phyloP scores from a whole-genome alignment of 106 monocot genomes.

The Dendrobium nobile region DNA sequence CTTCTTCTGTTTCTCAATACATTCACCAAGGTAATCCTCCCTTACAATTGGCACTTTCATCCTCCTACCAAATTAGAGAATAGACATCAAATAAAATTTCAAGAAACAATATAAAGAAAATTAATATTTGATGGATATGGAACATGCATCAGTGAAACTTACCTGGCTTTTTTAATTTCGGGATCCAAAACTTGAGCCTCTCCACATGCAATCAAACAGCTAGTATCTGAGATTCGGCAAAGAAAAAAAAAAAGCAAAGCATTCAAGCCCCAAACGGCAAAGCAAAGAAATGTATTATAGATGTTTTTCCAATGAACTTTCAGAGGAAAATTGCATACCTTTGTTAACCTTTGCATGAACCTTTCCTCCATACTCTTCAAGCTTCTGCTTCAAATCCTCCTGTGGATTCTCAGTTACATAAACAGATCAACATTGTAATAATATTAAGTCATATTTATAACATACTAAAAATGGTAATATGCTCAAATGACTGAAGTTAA shows the following conservation, averaged over 20 bases:
- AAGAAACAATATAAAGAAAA: neutral
- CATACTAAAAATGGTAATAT: neutral
- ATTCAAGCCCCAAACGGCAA: neutral
- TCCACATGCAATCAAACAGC: conserved; percentile 61
- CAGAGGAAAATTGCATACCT: conserved; percentile 26
- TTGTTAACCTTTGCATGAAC: conserved; percentile 64
- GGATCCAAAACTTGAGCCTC: conserved; percentile 35
- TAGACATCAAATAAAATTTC: neutral
- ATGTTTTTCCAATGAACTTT: neutral
- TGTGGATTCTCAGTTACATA: conserved; percentile 21
- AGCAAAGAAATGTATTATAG: neutral
- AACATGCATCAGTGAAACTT: neutral
- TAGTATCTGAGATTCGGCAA: conserved; percentile 46
- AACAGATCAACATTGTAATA: conserved; percentile 5
- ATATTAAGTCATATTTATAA: neutral
- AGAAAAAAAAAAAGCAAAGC: neutral
- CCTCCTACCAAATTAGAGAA: conserved; percentile 49
- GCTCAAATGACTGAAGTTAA: neutral
- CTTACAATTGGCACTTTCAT: conserved; percentile 82
- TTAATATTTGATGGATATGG: neutral
- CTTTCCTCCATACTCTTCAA: conserved; percentile 55
- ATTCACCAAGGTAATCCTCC: conserved; percentile 67
- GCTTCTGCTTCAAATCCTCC: conserved; percentile 60
- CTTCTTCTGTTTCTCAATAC: conserved; percentile 48
- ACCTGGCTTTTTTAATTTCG: conserved; percentile 86